A percentile compares a stretch with the other conserved stretches of the same genome.
Conservation (phyloP, 768 basidiomycete genomes). For the Xerocomus spinulosus region DNA sequence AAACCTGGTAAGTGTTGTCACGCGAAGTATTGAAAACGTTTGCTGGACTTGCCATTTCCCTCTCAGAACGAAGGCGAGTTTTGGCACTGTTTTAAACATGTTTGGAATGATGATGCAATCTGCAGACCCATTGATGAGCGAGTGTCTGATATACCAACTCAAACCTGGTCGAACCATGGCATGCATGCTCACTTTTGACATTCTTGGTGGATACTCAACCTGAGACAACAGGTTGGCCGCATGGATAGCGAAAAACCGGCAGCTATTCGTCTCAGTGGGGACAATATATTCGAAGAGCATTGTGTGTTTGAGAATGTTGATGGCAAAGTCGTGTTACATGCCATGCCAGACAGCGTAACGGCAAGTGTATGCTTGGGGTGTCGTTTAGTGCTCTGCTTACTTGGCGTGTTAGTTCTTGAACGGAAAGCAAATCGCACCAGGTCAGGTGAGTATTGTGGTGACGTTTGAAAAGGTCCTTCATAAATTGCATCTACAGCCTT, state of each 20-base stretch:
- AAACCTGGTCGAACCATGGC: conserved; percentile 80
- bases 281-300: conserved; percentile 88
- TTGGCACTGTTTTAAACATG: not conserved
- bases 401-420: conserved; percentile 70
- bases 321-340: conserved; percentile 78
- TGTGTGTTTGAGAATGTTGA: conserved; percentile 86
- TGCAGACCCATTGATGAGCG: conserved; percentile 92
- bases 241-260: conserved; percentile 76
- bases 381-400: conserved; percentile 13
- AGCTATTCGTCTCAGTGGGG: conserved; percentile 89
- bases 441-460: conserved; percentile 50
- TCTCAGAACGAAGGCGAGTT: conserved; percentile 65
- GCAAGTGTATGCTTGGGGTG: conserved; percentile 40
- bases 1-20: conserved; percentile 66
- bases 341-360: conserved; percentile 77
- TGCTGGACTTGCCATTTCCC: conserved; percentile 15
- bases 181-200: conserved; percentile 22
- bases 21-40: not conserved
- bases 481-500: conserved; percentile 41
- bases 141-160: conserved; percentile 90
- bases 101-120: conserved; percentile 8
- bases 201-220: conserved; percentile 12
- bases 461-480: conserved; percentile 3
- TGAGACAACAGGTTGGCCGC: conserved; percentile 65
- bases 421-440: conserved; percentile 78